Conservation (phyloP, 2,329 filamentous ascomycete species). For the Dactylellina haptotyla region DNA sequence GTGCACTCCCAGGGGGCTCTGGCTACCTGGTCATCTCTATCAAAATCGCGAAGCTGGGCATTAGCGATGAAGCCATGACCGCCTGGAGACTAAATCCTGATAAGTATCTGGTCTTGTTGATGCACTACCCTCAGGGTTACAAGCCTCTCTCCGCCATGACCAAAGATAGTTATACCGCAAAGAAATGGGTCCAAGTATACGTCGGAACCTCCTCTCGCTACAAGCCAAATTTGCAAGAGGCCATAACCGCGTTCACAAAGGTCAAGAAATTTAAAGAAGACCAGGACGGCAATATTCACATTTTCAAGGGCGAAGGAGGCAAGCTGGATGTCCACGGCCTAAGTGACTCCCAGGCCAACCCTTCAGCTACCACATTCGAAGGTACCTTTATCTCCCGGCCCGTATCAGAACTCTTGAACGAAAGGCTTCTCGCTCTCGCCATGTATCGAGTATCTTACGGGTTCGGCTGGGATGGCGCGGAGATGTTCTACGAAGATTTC, state of each 20-base stretch:
- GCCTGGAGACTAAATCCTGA: slow-evolving; percentile 76
- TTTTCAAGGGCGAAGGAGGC: slow-evolving; percentile 45
- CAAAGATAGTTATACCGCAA: slow-evolving; percentile 60
- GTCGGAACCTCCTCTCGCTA: slow-evolving; percentile 77
- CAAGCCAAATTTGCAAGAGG: slow-evolving; percentile 73
- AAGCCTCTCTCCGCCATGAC: slow-evolving; percentile 68
- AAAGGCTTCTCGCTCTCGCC: slow-evolving; percentile 72
- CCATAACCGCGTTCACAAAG: slow-evolving; percentile 66
- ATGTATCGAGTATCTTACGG: slow-evolving; percentile 67
- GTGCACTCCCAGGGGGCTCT: slow-evolving; percentile 63
- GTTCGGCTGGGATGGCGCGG: slow-evolving; percentile 75
- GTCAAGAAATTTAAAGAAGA: slow-evolving; percentile 57
- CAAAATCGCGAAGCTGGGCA: slow-evolving; percentile 74
- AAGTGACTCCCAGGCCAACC: slow-evolving; percentile 31
- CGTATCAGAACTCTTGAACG: slow-evolving; percentile 74
- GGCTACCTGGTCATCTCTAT: slow-evolving; percentile 74
- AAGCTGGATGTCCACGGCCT: slow-evolving; percentile 38
- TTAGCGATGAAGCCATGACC: slow-evolving; percentile 77
- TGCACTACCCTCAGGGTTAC: slow-evolving; percentile 74
- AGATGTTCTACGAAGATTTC: slow-evolving; percentile 66
- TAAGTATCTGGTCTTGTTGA: slow-evolving; percentile 78
- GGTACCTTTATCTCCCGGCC: slow-evolving; percentile 77
- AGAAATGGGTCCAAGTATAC: slow-evolving; percentile 67
- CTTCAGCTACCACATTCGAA: slow-evolving; percentile 62
- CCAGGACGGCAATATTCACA: slow-evolving; percentile 49